Evolutionary conservation across 177 flowering plant species (phyloP).

Genomic region (Vitis hybrid): DNA sequence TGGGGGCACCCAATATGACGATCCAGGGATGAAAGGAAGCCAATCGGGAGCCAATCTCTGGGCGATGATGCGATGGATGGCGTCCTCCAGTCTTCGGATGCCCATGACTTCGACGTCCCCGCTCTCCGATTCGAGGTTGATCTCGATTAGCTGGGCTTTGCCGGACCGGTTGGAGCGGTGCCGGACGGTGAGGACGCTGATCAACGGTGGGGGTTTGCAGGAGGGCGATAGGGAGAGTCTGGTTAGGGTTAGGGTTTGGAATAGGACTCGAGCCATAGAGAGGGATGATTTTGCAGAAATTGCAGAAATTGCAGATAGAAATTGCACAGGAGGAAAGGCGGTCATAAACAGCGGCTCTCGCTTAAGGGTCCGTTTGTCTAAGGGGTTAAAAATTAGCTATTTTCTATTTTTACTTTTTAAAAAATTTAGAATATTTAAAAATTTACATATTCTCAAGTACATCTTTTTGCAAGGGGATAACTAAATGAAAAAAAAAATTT

Average conservation of each 20-base stretch:
- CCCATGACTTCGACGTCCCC: slow-evolving; percentile 17
- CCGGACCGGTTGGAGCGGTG: slow-evolving; percentile 21
- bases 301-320: too few species aligned
- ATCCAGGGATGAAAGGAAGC: slow-evolving; percentile 60
- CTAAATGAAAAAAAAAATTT: too few species aligned
- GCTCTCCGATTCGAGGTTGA: slow-evolving; percentile 22
- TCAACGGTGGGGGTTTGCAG: neutral
- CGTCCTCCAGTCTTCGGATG: slow-evolving; percentile 38
- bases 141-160: slow-evolving; percentile 20
- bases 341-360: too few species aligned
- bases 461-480: neutral
- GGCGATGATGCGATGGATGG: slow-evolving; percentile 36
- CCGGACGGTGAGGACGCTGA: slow-evolving; percentile 11
- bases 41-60: slow-evolving; percentile 47
- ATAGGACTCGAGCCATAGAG: slow-evolving; percentile 10
- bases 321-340: too few species aligned
- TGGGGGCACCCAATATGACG: slow-evolving; percentile 58
- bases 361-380: too few species aligned
- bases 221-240: neutral
- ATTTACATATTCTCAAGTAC: too few species aligned
- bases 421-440: too few species aligned
- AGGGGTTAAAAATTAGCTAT: too few species aligned
- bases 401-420: too few species aligned
- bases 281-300: too few species aligned
- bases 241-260: slow-evolving; percentile 1